These are phyloP conservation scores for Omphalea diandra DNA, from an alignment of 441 rosid genomes.

Conservation along the genomic window DNA sequence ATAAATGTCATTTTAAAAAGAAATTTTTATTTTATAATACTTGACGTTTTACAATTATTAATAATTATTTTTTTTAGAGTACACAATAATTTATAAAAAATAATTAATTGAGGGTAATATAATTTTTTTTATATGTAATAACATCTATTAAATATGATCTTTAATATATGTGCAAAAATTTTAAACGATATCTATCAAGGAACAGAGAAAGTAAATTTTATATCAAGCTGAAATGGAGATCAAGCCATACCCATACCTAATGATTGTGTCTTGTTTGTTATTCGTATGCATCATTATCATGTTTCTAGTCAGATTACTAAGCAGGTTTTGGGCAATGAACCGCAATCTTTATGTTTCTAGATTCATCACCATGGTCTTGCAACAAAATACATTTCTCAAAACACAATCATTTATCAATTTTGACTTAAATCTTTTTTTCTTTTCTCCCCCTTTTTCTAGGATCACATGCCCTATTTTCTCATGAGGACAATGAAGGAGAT, in stretches of 20 bases:
- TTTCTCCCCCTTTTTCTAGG: conserved; percentile 38
- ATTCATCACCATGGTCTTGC: background rate
- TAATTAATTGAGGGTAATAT: no score
- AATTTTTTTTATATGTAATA: no score
- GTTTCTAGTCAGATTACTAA: background rate
- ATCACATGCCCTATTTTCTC: conserved; percentile 82
- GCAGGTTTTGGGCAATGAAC: background rate
- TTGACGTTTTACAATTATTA: no score
- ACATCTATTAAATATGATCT: no score
- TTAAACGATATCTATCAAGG: no score
- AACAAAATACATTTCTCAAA: background rate
- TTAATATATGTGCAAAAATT: no score
- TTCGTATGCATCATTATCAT: background rate
- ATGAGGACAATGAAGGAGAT: conserved; percentile 85
- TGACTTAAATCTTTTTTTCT: background rate
- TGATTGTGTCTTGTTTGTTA: background rate
- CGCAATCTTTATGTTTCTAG: background rate
- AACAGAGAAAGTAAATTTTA: no score
- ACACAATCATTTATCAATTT: background rate
- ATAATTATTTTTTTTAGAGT: no score
- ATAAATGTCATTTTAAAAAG: no score
- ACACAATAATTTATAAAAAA: no score
- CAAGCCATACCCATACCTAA: background rate
- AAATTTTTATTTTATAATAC: no score
- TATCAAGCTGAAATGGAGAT: background rate